Percentiles rank a stretch among this genome's conserved stretches.
These are phyloP conservation scores for Aspergillus incahuasiensis DNA, from an alignment of 495 filamentous ascomycete species.

Conservation along the genomic window DNA sequence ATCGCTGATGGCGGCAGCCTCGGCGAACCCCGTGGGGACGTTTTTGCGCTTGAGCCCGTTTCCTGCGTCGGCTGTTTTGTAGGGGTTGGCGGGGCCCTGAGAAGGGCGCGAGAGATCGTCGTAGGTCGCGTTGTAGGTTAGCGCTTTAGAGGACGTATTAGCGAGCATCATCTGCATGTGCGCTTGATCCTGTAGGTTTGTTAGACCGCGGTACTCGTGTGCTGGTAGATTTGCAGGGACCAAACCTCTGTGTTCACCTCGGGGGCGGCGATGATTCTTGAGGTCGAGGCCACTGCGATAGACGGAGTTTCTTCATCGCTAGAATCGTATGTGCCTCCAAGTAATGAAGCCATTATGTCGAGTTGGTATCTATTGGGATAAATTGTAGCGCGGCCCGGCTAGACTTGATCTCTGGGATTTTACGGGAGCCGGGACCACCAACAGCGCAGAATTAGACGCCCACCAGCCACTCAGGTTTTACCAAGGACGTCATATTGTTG, in stretches of 20 bases:
- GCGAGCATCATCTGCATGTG: conserved; percentile 54
- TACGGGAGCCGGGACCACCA: conserved; percentile 32
- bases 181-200: conserved; percentile 48
- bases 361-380: background rate
- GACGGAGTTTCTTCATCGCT: conserved; percentile 45
- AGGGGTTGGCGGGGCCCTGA: conserved; percentile 77
- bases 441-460: conserved; percentile 19
- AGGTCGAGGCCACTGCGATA: conserved; percentile 27
- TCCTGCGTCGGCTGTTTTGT: conserved; percentile 54
- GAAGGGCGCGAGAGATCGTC: conserved; percentile 64
- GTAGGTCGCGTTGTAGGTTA: conserved; percentile 62
- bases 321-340: conserved; percentile 49
- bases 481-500: background rate
- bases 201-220: conserved; percentile 20
- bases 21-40: conserved; percentile 82
- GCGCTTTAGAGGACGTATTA: conserved; percentile 48
- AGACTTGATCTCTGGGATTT: conserved; percentile 25
- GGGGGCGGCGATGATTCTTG: conserved; percentile 48
- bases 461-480: background rate
- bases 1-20: conserved; percentile 85
- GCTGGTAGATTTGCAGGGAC: conserved; percentile 28
- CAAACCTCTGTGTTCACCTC: conserved; percentile 62
- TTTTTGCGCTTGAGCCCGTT: conserved; percentile 76
- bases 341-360: conserved; percentile 41
- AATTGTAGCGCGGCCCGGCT: conserved; percentile 3